Percentiles rank a stretch among this genome's conserved stretches.
Conservation (phyloP, 106 monocot genomes). For the Ottelia alismoides region DNA sequence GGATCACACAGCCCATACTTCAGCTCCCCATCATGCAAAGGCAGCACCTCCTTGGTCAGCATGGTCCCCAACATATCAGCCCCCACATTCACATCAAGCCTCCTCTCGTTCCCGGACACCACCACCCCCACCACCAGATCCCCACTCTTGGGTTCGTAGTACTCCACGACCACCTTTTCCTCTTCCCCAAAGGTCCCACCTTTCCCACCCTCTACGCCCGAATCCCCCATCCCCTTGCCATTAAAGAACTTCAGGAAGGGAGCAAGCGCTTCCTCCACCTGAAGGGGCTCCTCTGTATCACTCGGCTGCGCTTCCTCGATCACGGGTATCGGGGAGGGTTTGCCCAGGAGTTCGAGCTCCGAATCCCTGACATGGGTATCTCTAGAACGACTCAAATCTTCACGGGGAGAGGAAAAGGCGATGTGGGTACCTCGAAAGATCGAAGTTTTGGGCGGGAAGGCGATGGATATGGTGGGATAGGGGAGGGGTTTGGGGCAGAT, state of each 20-base stretch:
- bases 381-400: too few species aligned
- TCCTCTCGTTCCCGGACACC: too few species aligned
- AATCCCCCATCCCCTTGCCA: not conserved
- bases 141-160: too few species aligned
- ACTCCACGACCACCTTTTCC: too few species aligned
- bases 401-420: not conserved
- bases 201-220: not conserved
- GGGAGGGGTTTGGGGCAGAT: too few species aligned
- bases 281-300: not conserved
- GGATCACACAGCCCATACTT: slow-evolving; percentile 42
- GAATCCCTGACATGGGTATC: slow-evolving; percentile 1
- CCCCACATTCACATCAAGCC: slow-evolving; percentile 54
- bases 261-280: slow-evolving; percentile 24
- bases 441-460: not conserved
- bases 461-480: too few species aligned
- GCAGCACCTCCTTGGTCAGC: slow-evolving; percentile 72
- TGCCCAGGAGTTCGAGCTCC: slow-evolving; percentile 14
- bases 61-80: slow-evolving; percentile 58
- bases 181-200: not conserved
- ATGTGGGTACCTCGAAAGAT: not conserved
- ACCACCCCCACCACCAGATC: too few species aligned
- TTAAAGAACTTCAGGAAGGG: slow-evolving; percentile 42
- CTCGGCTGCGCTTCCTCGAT: slow-evolving; percentile 2
- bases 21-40: slow-evolving; percentile 45
- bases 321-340: slow-evolving; percentile 1